These are phyloP conservation scores for Nothophytophthora sp. DNA, from an alignment of 352 stramenopile genomes.

Conservation along the genomic window DNA sequence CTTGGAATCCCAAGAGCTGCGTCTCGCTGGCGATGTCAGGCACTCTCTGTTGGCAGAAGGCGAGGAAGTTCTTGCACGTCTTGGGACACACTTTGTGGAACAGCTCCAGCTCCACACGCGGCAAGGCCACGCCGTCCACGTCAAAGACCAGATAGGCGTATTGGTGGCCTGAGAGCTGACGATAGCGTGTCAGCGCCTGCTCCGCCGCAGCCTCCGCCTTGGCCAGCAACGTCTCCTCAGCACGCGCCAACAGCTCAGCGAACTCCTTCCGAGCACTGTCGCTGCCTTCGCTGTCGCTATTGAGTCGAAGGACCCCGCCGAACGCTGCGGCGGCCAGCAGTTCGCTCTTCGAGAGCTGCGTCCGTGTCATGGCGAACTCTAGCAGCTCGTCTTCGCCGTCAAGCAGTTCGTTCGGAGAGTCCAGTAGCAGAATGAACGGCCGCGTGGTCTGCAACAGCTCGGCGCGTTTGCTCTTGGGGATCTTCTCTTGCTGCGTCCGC, in stretches of 20 bases:
- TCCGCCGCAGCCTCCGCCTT: conserved; percentile 45
- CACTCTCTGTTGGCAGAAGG: conserved; percentile 61
- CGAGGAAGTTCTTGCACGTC: conserved; percentile 78
- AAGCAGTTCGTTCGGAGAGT: conserved; percentile 35
- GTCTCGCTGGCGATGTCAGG: conserved; percentile 41
- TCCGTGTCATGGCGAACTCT: conserved; percentile 50
- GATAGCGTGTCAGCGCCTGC: conserved; percentile 41
- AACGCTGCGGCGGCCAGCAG: conserved; percentile 61
- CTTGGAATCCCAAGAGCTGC: conserved; percentile 48
- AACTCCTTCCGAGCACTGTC: conserved; percentile 15
- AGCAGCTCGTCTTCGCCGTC: conserved; percentile 62
- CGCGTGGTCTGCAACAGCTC: conserved; percentile 33
- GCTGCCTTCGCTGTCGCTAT: conserved; percentile 12
- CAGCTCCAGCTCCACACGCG: conserved; percentile 71
- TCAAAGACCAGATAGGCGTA: conserved; percentile 67
- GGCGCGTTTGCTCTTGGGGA: conserved; percentile 26
- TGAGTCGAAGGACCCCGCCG: conserved; percentile 11
- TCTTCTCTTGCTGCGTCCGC: conserved; percentile 24
- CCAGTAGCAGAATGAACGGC: conserved; percentile 56
- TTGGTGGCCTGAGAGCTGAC: conserved; percentile 51
- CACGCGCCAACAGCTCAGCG: conserved; percentile 34
- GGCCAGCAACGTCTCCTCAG: conserved; percentile 51
- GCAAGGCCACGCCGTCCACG: conserved; percentile 57
- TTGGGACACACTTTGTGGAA: conserved; percentile 59
- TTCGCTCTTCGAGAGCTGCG: conserved; percentile 49